Conservation (phyloP, 176 grass and related monocot genomes). For the Triticum monococcum region DNA sequence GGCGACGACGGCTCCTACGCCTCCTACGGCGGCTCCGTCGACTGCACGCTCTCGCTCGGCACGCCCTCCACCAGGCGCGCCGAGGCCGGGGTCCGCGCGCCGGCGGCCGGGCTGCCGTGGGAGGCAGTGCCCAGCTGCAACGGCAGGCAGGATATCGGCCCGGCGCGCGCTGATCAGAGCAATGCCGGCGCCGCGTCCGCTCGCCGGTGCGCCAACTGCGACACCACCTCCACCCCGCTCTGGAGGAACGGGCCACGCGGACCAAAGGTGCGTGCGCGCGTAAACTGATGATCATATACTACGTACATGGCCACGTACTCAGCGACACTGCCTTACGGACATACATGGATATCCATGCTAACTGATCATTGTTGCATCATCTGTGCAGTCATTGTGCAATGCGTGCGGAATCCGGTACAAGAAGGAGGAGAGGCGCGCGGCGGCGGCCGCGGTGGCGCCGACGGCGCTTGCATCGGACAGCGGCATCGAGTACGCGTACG, state of each 20-base stretch:
- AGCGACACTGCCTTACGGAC: not conserved
- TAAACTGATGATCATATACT: not conserved
- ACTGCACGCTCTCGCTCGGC: conserved; percentile 94
- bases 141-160: conserved; percentile 12
- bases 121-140: conserved; percentile 36
- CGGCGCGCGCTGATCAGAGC: not conserved
- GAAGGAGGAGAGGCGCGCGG: conserved; percentile 94
- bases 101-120: conserved; percentile 35
- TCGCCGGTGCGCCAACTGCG: conserved; percentile 91
- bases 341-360: not conserved
- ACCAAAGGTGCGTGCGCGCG: conserved; percentile 58
- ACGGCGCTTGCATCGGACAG: conserved; percentile 26
- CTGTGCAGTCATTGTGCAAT: conserved; percentile 83
- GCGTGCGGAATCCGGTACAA: conserved; percentile 99
- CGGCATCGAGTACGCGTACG: conserved; percentile 46
- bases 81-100: conserved; percentile 34
- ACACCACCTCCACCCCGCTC: conserved; percentile 85
- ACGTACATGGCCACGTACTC: not conserved
- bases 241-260: conserved; percentile 94
- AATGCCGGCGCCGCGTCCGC: conserved; percentile 18
- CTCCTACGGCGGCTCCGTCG: conserved; percentile 48
- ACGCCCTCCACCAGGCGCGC: conserved; percentile 86
- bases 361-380: not conserved
- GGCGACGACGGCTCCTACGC: not conserved
- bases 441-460: conserved; percentile 45